A percentile compares a stretch with the other conserved stretches of the same genome.
Evolutionary conservation across 306 rosid species (phyloP).

Genomic region (Fragaria nilgerrensis): DNA sequence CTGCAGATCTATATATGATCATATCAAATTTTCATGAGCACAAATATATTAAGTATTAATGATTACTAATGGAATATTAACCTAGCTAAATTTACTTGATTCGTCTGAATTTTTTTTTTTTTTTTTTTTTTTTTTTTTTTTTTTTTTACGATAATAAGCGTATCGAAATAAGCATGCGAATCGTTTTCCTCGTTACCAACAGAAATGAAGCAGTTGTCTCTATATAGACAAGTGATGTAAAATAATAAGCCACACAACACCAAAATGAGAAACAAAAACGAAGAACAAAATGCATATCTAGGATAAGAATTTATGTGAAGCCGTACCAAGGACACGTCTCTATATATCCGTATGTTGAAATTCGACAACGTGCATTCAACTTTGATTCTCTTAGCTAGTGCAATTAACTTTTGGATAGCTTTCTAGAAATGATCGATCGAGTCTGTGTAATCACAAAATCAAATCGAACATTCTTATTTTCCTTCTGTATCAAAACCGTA

Average conservation of each 20-base stretch:
- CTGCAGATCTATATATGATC: neutral
- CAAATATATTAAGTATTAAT: neutral
- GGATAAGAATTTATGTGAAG: constrained; percentile 8
- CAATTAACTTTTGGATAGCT: neutral
- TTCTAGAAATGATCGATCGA: neutral
- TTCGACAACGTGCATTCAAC: neutral
- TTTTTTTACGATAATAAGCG: too few relatives aligned
- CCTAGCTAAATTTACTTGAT: too few relatives aligned
- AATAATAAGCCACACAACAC: neutral
- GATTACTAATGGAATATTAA: too few relatives aligned
- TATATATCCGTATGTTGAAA: constrained; percentile 25
- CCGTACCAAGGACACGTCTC: constrained; percentile 62
- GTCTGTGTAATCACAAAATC: constrained; percentile 14
- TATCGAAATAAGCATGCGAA: too few relatives aligned
- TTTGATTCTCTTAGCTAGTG: neutral
- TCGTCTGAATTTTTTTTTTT: too few relatives aligned
- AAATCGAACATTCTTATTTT: neutral
- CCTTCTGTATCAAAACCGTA: neutral
- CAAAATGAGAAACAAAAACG: neutral
- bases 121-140: neutral
- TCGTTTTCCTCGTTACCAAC: neutral
- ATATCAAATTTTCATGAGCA: neutral
- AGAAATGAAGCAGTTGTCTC: neutral
- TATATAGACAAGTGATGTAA: neutral
- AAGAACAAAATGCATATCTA: neutral